phyloP scores from a whole-genome alignment of 768 basidiomycete genomes.

The Kwoniella botswanensis region DNA sequence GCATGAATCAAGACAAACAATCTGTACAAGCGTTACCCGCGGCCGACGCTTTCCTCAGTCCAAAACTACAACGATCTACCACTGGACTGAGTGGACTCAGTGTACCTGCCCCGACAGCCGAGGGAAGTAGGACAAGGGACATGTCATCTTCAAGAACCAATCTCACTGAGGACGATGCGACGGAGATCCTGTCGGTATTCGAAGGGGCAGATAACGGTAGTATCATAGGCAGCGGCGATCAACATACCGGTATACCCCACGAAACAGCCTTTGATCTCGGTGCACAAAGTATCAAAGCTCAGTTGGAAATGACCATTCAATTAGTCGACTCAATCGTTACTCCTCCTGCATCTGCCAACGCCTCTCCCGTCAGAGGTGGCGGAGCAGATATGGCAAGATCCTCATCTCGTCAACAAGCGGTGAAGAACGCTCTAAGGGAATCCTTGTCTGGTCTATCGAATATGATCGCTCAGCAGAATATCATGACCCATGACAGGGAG shows the following conservation, averaged over 20 bases:
- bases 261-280: conserved; percentile 51
- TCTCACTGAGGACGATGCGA: conserved; percentile 30
- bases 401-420: conserved; percentile 61
- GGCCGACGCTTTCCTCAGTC: conserved; percentile 44
- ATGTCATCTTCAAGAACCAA: conserved; percentile 21
- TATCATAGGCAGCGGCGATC: conserved; percentile 27
- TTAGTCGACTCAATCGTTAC: conserved; percentile 64
- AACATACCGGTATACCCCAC: conserved; percentile 41
- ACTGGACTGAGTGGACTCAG: conserved; percentile 42
- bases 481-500: conserved; percentile 78
- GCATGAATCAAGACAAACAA: conserved; percentile 23
- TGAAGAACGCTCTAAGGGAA: conserved; percentile 63
- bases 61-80: conserved; percentile 34
- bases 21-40: conserved; percentile 28
- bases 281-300: conserved; percentile 62
- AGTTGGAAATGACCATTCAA: conserved; percentile 76
- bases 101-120: neutral
- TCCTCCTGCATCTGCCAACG: conserved; percentile 14
- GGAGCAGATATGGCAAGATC: conserved; percentile 30
- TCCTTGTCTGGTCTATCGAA: conserved; percentile 66
- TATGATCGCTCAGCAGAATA: conserved; percentile 70
- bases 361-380: conserved; percentile 3
- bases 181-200: conserved; percentile 39
- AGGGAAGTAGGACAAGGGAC: conserved; percentile 14
- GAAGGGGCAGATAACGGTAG: conserved; percentile 45